Base-by-base conservation (phyloP, 176 grass and related monocot genomes). In the Tillandsia leiboldiana region DNA sequence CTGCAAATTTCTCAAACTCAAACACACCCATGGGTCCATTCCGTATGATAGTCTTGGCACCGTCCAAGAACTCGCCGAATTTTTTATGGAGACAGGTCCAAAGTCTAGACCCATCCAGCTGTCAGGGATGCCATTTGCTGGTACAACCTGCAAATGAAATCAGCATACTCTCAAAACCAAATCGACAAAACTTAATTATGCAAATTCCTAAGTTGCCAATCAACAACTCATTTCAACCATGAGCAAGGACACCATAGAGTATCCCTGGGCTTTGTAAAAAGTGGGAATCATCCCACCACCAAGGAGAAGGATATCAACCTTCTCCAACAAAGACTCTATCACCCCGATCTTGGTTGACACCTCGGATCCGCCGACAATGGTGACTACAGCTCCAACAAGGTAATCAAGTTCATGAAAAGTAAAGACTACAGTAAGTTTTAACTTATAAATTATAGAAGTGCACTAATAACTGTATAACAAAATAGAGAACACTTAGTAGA, bases 11-110 rank as follows among this genome's bases (percentile, higher is more conserved):
- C 71, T 87, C 79, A 68, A 97, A 97, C 80, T 97, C 89, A 17
- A 97, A 97, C 50, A 97, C 93, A 75, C 93, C 89, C 93, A 97
- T 87, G 13, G 93, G 89, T 52, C 93, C 93, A 10, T 97, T 97
- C 93, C 93, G 92, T 63, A 97, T 97, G 26, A 92, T 59, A 70
- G 93, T 97, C 77, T 83, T 56, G 33, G 70, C 72, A 54, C 80
- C 85, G 48, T 72, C 81, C 77, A 97, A 76, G 0, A 48, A 64
- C 72, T 90, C 86, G 28, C 64, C 79, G 74, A 90, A 97, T 27
- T 81, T 75, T 87, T 92, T 81, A 71, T 92, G 76, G 93, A 79
- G 62, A 87, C 89, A 20, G 93, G 89, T 13, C 89, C 93, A 75
- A 97, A 77, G 79, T 97, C 89, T 2, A 92, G 93, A 72, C 88